phyloP scores from a whole-genome alignment of 2,329 filamentous ascomycete species.

The Metarhizium humberi region DNA sequence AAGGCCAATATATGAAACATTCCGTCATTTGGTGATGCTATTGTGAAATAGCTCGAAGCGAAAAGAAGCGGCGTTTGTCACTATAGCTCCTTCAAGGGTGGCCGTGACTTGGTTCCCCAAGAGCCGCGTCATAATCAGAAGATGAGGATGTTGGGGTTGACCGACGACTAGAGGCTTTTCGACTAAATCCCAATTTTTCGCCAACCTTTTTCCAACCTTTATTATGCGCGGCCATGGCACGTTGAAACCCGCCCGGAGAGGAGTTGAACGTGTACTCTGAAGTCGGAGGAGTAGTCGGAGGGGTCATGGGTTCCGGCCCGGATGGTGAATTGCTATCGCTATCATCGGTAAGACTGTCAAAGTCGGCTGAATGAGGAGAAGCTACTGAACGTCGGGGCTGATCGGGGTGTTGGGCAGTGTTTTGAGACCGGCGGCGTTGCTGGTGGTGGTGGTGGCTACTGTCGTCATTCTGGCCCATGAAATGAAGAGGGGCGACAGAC shows the following conservation, averaged over 20 bases:
- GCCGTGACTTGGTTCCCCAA: slow-evolving; percentile 25
- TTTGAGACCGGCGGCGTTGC: slow-evolving; percentile 3
- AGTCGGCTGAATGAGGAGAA: slow-evolving; percentile 36
- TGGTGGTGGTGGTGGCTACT: slow-evolving; percentile 24
- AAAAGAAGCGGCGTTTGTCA: neutral
- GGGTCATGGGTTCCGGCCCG: slow-evolving; percentile 57
- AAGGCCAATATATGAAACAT: neutral
- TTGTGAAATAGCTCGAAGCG: neutral
- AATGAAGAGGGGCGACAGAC: slow-evolving; percentile 33
- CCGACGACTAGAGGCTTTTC: slow-evolving; percentile 38
- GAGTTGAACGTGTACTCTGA: slow-evolving; percentile 44
- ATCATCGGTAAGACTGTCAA: slow-evolving; percentile 53
- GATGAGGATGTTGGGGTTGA: slow-evolving; percentile 30
- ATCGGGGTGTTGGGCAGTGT: neutral
- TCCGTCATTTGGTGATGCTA: neutral
- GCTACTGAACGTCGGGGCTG: slow-evolving; percentile 23
- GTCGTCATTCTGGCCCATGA: slow-evolving; percentile 26
- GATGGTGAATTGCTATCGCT: slow-evolving; percentile 50
- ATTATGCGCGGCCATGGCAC: slow-evolving; percentile 43
- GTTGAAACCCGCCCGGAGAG: slow-evolving; percentile 44
- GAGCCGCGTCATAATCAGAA: slow-evolving; percentile 24
- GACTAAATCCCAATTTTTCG: slow-evolving; percentile 49
- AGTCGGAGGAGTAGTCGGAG: slow-evolving; percentile 62
- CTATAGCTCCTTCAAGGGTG: slow-evolving; percentile 14
- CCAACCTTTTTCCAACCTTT: slow-evolving; percentile 58